phyloP scores from a whole-genome alignment of 2,329 filamentous ascomycete genomes.

The Catunica adiposa region DNA sequence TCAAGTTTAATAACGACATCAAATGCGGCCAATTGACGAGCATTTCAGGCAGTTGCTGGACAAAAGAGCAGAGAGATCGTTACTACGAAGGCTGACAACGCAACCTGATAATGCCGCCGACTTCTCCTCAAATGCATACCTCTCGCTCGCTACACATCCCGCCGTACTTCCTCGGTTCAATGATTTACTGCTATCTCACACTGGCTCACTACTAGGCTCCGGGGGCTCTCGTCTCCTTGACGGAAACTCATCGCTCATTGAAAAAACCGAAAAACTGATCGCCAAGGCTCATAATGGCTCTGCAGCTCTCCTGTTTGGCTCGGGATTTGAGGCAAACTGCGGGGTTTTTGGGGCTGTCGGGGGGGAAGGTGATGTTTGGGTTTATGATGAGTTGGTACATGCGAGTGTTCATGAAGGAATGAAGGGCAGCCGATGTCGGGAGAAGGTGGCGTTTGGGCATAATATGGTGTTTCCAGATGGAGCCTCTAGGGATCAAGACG shows the following conservation, averaged over 20 bases:
- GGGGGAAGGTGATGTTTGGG: slow-evolving; percentile 41
- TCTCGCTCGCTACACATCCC: slow-evolving; percentile 47
- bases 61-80: background rate
- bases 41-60: slow-evolving; percentile 1
- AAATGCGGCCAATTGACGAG: slow-evolving; percentile 2
- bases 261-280: slow-evolving; percentile 30
- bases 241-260: slow-evolving; percentile 30
- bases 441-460: slow-evolving; percentile 37
- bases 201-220: slow-evolving; percentile 26
- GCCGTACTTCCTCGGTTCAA: slow-evolving; percentile 29
- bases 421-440: slow-evolving; percentile 40
- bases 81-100: background rate
- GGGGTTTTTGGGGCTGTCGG: slow-evolving; percentile 45
- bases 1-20: background rate
- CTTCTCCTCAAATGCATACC: slow-evolving; percentile 65
- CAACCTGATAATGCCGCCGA: slow-evolving; percentile 26
- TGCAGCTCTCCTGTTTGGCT: slow-evolving; percentile 35
- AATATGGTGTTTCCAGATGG: slow-evolving; percentile 21
- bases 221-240: slow-evolving; percentile 38
- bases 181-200: slow-evolving; percentile 41
- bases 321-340: slow-evolving; percentile 50
- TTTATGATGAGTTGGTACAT: slow-evolving; percentile 63
- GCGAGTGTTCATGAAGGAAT: slow-evolving; percentile 68
- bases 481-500: background rate
- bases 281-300: slow-evolving; percentile 31